phyloP scores from a whole-genome alignment of 345 rosid species.

The Eutrema japonicum region DNA sequence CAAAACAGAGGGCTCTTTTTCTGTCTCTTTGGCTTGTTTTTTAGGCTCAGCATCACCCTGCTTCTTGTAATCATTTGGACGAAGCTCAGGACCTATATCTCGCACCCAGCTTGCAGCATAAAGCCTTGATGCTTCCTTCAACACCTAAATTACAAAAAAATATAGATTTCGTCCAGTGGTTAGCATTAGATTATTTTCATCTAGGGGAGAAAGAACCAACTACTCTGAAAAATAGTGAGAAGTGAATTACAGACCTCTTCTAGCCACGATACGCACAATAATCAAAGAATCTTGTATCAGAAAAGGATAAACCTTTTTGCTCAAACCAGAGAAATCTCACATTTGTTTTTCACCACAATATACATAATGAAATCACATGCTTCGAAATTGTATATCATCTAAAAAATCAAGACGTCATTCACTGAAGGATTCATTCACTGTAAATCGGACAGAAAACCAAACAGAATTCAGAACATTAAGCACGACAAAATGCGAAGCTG shows the following conservation, averaged over 20 bases:
- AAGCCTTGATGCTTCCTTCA: conserved; percentile 92
- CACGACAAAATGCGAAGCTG: neutral
- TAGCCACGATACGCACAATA: neutral
- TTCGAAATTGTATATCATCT: neutral
- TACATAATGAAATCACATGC: conserved; percentile 6
- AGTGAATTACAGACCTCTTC: neutral
- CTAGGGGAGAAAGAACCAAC: neutral
- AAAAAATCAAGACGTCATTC: neutral
- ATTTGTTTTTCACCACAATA: neutral
- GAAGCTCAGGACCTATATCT: conserved; percentile 93
- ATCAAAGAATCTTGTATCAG: neutral
- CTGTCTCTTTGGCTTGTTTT: conserved; percentile 41
- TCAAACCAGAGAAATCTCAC: conserved; percentile 14
- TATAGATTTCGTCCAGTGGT: neutral
- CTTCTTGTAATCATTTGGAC: conserved; percentile 81
- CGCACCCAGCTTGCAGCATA: conserved; percentile 94
- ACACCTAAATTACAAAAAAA: conserved; percentile 51
- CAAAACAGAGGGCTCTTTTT: conserved; percentile 67
- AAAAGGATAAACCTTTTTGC: conserved; percentile 8
- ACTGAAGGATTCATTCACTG: neutral
- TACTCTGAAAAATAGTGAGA: neutral
- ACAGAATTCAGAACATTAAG: neutral
- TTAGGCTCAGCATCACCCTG: conserved; percentile 53
- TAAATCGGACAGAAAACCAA: neutral
- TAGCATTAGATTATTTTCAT: conserved; percentile 11